A percentile compares a stretch with the other conserved stretches of the same genome.
phyloP scores from a whole-genome alignment of 768 basidiomycete genomes.

The Tremella mesenterica region DNA sequence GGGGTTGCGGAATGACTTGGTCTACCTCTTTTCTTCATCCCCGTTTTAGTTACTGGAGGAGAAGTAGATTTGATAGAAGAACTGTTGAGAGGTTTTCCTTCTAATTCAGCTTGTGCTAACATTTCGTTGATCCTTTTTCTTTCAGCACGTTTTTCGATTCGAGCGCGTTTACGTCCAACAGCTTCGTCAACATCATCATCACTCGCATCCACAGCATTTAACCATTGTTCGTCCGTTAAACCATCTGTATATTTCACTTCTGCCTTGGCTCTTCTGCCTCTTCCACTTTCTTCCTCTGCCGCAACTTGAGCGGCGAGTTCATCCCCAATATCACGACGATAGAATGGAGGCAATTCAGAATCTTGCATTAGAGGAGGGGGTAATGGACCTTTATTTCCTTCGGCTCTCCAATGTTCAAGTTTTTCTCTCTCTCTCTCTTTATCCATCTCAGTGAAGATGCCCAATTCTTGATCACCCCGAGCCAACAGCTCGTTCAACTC shows the following conservation, averaged over 20 bases:
- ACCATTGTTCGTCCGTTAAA: constrained; percentile 87
- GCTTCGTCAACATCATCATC: constrained; percentile 42
- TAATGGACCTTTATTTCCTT: constrained; percentile 67
- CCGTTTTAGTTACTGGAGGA: neutral
- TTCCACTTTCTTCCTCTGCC: constrained; percentile 56
- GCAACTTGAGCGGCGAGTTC: constrained; percentile 50
- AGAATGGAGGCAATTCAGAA: constrained; percentile 86
- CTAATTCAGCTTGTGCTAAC: constrained; percentile 28
- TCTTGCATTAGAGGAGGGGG: constrained; percentile 70
- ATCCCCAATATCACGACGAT: constrained; percentile 52
- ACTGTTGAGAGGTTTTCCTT: constrained; percentile 50
- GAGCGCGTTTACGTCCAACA: constrained; percentile 22
- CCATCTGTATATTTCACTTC: constrained; percentile 90
- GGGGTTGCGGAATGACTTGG: constrained; percentile 26
- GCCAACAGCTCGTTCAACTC: constrained; percentile 90
- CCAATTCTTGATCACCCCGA: constrained; percentile 68
- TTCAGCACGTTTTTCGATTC: constrained; percentile 20
- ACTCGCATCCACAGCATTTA: constrained; percentile 49
- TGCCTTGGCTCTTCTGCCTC: constrained; percentile 73
- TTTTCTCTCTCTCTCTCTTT: constrained; percentile 63
- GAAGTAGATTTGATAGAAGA: constrained; percentile 54
- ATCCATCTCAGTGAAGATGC: constrained; percentile 75
- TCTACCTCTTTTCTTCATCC: constrained; percentile 26
- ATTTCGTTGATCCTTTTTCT: constrained; percentile 25
- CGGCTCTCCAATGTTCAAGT: constrained; percentile 58